A percentile compares a stretch with the other conserved stretches of the same genome.
Conservation (phyloP, 805 yeast genomes). For the Yarrowia sp. region DNA sequence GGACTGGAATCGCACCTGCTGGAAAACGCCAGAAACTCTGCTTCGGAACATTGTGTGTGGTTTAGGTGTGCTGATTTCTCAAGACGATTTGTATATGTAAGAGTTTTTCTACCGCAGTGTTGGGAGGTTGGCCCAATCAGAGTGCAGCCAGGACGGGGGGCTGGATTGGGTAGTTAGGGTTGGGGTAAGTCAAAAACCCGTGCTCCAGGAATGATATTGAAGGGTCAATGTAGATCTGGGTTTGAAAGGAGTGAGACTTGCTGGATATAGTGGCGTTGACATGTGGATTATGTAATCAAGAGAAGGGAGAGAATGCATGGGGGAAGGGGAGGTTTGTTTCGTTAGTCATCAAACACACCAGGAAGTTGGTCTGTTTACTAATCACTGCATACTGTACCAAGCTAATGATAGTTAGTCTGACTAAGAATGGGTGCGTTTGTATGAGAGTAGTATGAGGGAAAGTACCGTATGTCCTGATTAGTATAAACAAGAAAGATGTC, state of each 20-base stretch:
- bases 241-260: slow-evolving; percentile 1
- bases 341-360: too few species aligned
- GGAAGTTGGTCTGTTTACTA: too few species aligned
- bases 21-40: slow-evolving; percentile 37
- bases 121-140: slow-evolving; percentile 39
- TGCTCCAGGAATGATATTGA: not conserved
- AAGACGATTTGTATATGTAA: slow-evolving; percentile 28
- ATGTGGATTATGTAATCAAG: not conserved
- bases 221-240: not conserved
- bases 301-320: too few species aligned
- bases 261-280: not conserved
- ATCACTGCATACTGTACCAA: too few species aligned
- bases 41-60: slow-evolving; percentile 39
- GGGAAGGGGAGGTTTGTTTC: too few species aligned
- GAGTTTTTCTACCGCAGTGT: slow-evolving; percentile 35
- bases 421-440: too few species aligned
- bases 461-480: too few species aligned
- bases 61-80: slow-evolving; percentile 33
- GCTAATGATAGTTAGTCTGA: too few species aligned
- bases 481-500: too few species aligned
- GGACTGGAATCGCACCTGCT: slow-evolving; percentile 40
- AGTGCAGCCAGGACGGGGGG: slow-evolving; percentile 10
- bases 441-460: too few species aligned
- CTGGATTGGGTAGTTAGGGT: slow-evolving; percentile 4
- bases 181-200: slow-evolving; percentile 9